Conservation (phyloP, 345 rosid genomes). For the Citropsis articulata region DNA sequence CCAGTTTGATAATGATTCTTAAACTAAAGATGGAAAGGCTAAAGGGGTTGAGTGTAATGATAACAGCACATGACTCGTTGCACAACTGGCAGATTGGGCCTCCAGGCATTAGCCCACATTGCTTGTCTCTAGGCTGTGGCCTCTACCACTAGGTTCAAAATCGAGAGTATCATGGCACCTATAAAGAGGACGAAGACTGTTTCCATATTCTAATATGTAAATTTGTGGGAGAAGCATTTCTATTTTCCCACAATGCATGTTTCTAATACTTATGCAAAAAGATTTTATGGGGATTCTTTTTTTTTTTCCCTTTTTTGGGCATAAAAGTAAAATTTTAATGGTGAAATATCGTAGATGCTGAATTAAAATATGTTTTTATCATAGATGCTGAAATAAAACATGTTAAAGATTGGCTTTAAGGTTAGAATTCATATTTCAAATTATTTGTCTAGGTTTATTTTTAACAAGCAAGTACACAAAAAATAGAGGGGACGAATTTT, state of each 20-base stretch:
- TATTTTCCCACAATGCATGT: neutral
- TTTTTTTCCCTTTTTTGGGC: neutral
- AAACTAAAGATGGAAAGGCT: neutral
- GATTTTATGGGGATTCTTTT: too few species aligned
- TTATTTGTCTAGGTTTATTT: too few species aligned
- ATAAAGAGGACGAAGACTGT: too few species aligned
- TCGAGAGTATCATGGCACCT: too few species aligned
- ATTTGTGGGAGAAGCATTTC: neutral
- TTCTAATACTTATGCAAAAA: neutral
- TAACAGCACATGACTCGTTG: too few species aligned
- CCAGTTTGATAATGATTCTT: neutral
- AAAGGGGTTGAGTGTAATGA: neutral
- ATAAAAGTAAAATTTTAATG: neutral
- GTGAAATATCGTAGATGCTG: neutral
- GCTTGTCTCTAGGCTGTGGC: neutral
- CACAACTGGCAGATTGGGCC: neutral
- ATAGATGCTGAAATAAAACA: neutral
- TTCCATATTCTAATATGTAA: too few species aligned
- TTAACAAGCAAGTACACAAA: too few species aligned
- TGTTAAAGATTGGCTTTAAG: neutral
- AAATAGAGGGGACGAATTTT: too few species aligned
- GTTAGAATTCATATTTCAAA: too few species aligned
- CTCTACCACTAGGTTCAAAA: neutral
- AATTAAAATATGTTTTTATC: neutral
- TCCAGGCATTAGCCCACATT: neutral